Evolutionary conservation across 352 stramenopile species (phyloP).

Genomic region (Phytophthora podocarpi): DNA sequence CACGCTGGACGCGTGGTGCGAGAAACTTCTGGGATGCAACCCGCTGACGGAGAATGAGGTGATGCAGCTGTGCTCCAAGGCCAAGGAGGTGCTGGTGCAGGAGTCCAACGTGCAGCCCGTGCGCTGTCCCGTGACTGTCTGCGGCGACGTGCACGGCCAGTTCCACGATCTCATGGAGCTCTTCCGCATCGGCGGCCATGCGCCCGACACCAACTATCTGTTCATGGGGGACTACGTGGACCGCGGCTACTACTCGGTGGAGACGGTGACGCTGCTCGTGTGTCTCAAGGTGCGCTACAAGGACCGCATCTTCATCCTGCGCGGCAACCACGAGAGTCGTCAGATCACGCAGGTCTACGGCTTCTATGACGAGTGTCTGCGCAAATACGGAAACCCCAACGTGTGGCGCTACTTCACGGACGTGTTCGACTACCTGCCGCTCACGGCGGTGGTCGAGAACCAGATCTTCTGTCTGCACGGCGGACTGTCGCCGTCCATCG

Average conservation of each 20-base stretch:
- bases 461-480: constrained; percentile 99
- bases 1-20: constrained; percentile 94
- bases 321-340: constrained; percentile 76
- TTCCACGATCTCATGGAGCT: constrained; percentile 98
- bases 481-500: constrained; percentile 95
- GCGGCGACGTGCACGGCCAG: constrained; percentile 97
- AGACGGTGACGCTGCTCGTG: constrained; percentile 84
- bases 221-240: constrained; percentile 90
- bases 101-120: constrained; percentile 98
- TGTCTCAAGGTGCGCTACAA: constrained; percentile 91
- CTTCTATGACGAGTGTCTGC: constrained; percentile 71
- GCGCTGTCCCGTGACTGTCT: constrained; percentile 97
- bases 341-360: constrained; percentile 45
- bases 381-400: constrained; percentile 99
- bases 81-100: constrained; percentile 96
- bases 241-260: constrained; percentile 87
- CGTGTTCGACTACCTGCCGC: constrained; percentile 93
- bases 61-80: constrained; percentile 94
- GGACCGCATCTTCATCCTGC: constrained; percentile 85
- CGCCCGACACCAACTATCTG: constrained; percentile 81
- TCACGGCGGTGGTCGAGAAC: constrained; percentile 98
- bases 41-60: constrained; percentile 96
- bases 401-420: constrained; percentile 99
- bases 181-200: constrained; percentile 92
- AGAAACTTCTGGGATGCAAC: constrained; percentile 94